A percentile compares a stretch with the other conserved stretches of the same genome.
Evolutionary conservation across 1,284 basidiomycete species (phyloP).

Genomic region (Kalmanozyma brasiliensis): DNA sequence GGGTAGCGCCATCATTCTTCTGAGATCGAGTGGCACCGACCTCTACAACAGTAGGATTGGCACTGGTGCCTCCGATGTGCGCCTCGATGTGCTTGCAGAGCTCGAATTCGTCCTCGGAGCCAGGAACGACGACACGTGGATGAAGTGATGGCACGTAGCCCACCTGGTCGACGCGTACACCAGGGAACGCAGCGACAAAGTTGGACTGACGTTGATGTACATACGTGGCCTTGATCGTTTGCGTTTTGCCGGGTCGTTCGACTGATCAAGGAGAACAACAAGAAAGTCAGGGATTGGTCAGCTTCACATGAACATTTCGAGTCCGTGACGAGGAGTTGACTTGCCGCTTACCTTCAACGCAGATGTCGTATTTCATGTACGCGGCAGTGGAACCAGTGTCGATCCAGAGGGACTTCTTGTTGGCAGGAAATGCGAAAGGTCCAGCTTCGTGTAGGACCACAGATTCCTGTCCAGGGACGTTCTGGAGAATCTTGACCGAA

Average conservation of each 20-base stretch:
- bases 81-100: slow-evolving; percentile 3
- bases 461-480: not conserved
- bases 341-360: slow-evolving; percentile 3
- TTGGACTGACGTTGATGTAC: not conserved
- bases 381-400: slow-evolving; percentile 8
- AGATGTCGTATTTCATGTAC: slow-evolving; percentile 8
- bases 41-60: not conserved
- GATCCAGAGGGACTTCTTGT: slow-evolving; percentile 8
- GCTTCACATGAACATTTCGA: not conserved
- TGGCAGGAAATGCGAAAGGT: not conserved
- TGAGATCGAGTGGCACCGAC: too few relatives aligned
- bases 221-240: slow-evolving; percentile 3
- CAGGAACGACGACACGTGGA: not conserved
- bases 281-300: not conserved
- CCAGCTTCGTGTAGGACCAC: slow-evolving; percentile 1
- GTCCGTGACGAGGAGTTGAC: too few relatives aligned
- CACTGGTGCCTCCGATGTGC: not conserved
- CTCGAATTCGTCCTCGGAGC: slow-evolving; percentile 10
- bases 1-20: too few relatives aligned
- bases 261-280: not conserved
- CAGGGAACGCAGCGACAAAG: not conserved
- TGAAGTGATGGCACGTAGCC: not conserved
- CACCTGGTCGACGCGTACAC: not conserved
- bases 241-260: too few relatives aligned
- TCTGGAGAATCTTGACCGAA: not conserved